phyloP scores from a whole-genome alignment of 352 stramenopile species.

The Pythium aquatile region DNA sequence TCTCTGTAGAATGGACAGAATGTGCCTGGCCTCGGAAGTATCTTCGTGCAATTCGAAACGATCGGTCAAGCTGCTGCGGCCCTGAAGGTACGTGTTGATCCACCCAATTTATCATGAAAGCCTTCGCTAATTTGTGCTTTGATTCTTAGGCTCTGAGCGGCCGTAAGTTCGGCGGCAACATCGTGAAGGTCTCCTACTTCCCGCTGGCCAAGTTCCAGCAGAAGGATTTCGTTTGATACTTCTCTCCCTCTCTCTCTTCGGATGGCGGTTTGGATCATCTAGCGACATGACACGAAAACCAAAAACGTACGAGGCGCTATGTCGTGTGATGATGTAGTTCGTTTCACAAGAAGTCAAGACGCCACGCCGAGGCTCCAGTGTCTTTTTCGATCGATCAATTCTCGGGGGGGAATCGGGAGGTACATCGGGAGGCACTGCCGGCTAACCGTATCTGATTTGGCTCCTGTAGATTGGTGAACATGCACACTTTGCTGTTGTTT shows the following conservation, averaged over 20 bases:
- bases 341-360: constrained; percentile 4
- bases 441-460: constrained; percentile 29
- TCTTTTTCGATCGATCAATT: not conserved
- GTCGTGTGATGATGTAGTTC: constrained; percentile 29
- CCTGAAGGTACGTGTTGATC: constrained; percentile 52
- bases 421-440: constrained; percentile 14
- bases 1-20: constrained; percentile 51
- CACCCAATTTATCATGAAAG: too few species aligned
- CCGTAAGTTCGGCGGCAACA: constrained; percentile 86
- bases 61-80: constrained; percentile 54
- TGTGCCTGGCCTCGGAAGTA: constrained; percentile 65
- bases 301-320: constrained; percentile 17
- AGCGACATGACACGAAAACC: constrained; percentile 12
- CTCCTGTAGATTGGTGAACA: constrained; percentile 27
- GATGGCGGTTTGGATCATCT: not conserved
- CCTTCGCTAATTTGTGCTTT: not conserved
- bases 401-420: constrained; percentile 6
- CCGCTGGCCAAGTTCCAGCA: constrained; percentile 69
- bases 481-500: constrained; percentile 26
- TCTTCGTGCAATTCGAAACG: constrained; percentile 78
- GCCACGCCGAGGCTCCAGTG: not conserved
- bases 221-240: constrained; percentile 53
- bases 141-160: constrained; percentile 64
- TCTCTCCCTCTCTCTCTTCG: constrained; percentile 7
- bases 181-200: constrained; percentile 83